Evolutionary conservation across 257 asterid species (phyloP), one percentile per base, ranked within the genome.

Genomic region (Plectranthus barbatus): DNA sequence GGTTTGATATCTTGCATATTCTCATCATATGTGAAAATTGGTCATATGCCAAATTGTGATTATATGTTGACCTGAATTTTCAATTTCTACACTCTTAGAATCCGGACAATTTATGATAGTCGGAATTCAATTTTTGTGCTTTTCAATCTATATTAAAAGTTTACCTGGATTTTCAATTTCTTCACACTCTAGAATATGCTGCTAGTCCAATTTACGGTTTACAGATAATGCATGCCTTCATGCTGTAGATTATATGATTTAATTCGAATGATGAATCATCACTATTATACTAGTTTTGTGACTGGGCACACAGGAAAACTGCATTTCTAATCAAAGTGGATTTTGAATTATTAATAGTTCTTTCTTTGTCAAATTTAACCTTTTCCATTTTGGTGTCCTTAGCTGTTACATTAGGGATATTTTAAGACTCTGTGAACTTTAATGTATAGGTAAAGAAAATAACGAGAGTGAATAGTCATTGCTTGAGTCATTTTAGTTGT

Each of bases 1-100:
- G 92, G 99, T 90, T 67, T 56, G 64, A 60, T 69, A 46, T 39
- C 73, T 68, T 17, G 56, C 56, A 36, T 66, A 72, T 76, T 54
- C 68, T 42, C 62, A 8, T 54, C 18, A 12, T 40, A 59, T 18
- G 14, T 41, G 42, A 63, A 39, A 57, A 18, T 51, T 57, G 61
- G 64, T 58, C 21, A 12, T 18, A 64, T 40, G 52, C 15, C 33
- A 21, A n/a, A n/a, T n/a, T n/a, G n/a, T n/a, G n/a, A n/a, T n/a
- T n/a, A n/a, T n/a, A n/a, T n/a, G n/a, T n/a, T n/a, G n/a, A n/a
- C n/a, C n/a, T n/a, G n/a, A n/a, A n/a, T n/a, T n/a, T n/a, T n/a
- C n/a, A n/a, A n/a, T n/a, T n/a, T n/a, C n/a, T n/a, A n/a, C n/a
- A n/a, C n/a, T n/a, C n/a, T n/a, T n/a, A n/a, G n/a, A n/a, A n/a